These are phyloP conservation scores for Eimeria tenella DNA, from an alignment of 169 alveolate genomes.

Conservation along the genomic window DNA sequence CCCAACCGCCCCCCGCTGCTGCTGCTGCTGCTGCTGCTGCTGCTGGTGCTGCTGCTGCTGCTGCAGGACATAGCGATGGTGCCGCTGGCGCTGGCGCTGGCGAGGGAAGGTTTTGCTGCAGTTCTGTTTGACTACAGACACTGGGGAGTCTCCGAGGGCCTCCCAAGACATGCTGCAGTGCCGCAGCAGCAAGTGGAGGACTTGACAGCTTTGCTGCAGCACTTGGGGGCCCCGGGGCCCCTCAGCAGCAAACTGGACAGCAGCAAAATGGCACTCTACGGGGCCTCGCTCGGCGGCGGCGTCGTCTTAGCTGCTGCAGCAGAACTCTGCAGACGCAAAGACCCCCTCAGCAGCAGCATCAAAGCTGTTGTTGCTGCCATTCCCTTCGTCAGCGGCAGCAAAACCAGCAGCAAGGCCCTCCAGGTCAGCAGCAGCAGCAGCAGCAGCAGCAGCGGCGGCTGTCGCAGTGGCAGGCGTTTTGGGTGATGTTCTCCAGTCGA, in stretches of 20 bases:
- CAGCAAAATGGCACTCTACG: slow-evolving; percentile 2
- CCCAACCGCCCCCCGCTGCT: no score
- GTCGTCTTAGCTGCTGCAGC: slow-evolving; percentile 40
- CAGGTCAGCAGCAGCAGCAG: not conserved
- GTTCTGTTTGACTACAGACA: slow-evolving; percentile 54
- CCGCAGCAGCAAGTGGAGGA: slow-evolving; percentile 35
- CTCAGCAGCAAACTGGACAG: slow-evolving; percentile 10
- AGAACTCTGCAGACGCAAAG: not conserved
- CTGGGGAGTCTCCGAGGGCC: slow-evolving; percentile 66
- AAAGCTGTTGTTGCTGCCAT: slow-evolving; percentile 27
- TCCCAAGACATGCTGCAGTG: slow-evolving; percentile 42
- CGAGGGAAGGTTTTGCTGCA: slow-evolving; percentile 7
- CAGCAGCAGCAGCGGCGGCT: not conserved
- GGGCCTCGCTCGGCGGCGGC: slow-evolving; percentile 65
- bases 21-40: no score
- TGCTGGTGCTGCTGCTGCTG: not conserved
- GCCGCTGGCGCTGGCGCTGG: slow-evolving; percentile 33
- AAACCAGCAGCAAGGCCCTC: not conserved
- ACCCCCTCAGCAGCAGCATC: not conserved
- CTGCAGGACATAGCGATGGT: slow-evolving; percentile 25
- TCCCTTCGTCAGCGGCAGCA: slow-evolving; percentile 7
- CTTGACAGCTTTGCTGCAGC: slow-evolving; percentile 9
- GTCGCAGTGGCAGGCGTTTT: not conserved
- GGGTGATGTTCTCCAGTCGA: not conserved
- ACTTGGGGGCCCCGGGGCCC: not conserved